Evolutionary conservation across 176 grass and related monocot species (phyloP).

Genomic region (Musa acuminata): DNA sequence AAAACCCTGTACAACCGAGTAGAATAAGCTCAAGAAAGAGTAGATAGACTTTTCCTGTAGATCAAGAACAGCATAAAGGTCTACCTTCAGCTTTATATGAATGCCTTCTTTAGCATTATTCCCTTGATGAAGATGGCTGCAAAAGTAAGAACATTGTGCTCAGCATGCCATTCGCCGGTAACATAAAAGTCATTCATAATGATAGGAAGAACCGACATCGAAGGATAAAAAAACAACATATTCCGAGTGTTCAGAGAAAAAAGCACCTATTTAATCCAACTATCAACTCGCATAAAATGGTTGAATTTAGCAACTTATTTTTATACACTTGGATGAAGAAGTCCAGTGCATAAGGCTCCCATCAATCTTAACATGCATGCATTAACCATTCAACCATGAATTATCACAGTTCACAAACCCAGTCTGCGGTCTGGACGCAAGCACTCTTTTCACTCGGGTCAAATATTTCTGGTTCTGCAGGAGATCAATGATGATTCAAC

Average conservation of each 20-base stretch:
- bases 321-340: no score
- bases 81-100: conserved; percentile 18
- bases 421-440: no score
- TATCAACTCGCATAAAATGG: no score
- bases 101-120: conserved; percentile 19
- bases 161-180: not conserved
- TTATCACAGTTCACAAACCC: no score
- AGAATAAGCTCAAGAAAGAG: not conserved
- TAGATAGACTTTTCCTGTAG: not conserved
- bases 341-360: no score
- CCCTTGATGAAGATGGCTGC: conserved; percentile 4
- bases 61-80: not conserved
- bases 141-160: conserved; percentile 8
- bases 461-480: no score
- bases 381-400: no score
- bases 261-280: not conserved
- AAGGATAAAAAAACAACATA: not conserved
- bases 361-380: no score
- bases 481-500: no score
- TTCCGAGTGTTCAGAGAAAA: not conserved
- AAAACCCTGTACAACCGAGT: conserved; percentile 9
- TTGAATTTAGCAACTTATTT: no score
- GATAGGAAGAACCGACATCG: no score
- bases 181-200: not conserved
- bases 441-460: no score